phyloP scores from a whole-genome alignment of 2,329 filamentous ascomycete species.

The Aspergillus sp. region DNA sequence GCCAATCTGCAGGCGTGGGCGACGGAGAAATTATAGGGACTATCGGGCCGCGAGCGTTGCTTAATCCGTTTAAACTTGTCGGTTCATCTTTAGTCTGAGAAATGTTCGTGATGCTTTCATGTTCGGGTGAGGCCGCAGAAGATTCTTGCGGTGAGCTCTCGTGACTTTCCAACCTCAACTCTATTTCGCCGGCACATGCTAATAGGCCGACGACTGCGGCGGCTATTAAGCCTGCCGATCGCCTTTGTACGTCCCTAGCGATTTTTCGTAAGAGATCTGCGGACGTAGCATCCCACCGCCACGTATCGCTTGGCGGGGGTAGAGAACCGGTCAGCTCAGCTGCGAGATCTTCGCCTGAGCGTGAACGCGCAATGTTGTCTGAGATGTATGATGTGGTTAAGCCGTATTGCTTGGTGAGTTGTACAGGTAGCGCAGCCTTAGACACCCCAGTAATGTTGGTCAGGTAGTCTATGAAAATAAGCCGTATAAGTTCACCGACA shows the following conservation, averaged over 20 bases:
- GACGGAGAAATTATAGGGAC: conserved; percentile 38
- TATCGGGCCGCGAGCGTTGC: conserved; percentile 28
- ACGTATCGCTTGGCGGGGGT: conserved; percentile 46
- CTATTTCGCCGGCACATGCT: conserved; percentile 66
- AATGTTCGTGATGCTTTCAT: conserved; percentile 23
- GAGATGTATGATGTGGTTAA: conserved; percentile 73
- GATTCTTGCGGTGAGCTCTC: conserved; percentile 34
- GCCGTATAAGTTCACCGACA: conserved; percentile 71
- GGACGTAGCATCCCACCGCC: conserved; percentile 62
- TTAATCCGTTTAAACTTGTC: conserved; percentile 4
- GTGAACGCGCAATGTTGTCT: conserved; percentile 60
- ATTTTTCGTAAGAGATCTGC: conserved; percentile 64
- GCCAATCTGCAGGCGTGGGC: conserved; percentile 38
- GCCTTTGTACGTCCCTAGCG: conserved; percentile 67
- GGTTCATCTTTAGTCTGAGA: conserved; percentile 11
- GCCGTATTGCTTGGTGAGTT: conserved; percentile 59
- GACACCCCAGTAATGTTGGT: conserved; percentile 44
- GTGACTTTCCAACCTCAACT: conserved; percentile 41
- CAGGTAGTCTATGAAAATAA: conserved; percentile 68
- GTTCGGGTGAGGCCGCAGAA: conserved; percentile 25
- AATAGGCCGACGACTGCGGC: conserved; percentile 71
- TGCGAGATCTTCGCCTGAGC: conserved; percentile 51
- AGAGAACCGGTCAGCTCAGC: conserved; percentile 54
- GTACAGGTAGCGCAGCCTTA: conserved; percentile 51
- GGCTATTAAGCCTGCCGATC: conserved; percentile 72